phyloP scores from a whole-genome alignment of 495 filamentous ascomycete species.

The Penicillium canariense region DNA sequence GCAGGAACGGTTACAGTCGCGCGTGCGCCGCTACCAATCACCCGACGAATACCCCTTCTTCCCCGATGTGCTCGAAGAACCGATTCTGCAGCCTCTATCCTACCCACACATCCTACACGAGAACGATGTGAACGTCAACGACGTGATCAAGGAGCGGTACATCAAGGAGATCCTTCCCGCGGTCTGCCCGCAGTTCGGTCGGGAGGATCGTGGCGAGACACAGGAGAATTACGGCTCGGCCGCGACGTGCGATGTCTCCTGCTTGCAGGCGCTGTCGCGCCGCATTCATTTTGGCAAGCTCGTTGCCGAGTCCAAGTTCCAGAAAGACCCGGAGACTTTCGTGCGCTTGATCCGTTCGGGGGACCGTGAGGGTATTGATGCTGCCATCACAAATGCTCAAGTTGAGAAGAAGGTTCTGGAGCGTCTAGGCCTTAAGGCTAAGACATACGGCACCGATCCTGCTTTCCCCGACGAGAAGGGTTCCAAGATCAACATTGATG shows the following conservation, averaged over 20 bases:
- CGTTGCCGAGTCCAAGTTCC: constrained; percentile 98
- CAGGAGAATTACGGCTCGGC: constrained; percentile 95
- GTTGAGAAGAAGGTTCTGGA: constrained; percentile 94
- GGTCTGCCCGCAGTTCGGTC: constrained; percentile 69
- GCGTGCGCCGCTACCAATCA: constrained; percentile 90
- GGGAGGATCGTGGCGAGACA: constrained; percentile 76
- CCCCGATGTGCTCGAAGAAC: constrained; percentile 71
- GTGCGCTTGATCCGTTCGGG: constrained; percentile 73
- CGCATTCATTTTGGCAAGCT: constrained; percentile 98
- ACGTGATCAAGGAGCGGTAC: constrained; percentile 81
- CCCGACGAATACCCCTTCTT: constrained; percentile 99
- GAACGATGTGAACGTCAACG: constrained; percentile 91
- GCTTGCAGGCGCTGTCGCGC: constrained; percentile 86
- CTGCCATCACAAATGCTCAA: constrained; percentile 82
- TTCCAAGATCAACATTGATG: constrained; percentile 86
- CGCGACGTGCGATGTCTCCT: constrained; percentile 86
- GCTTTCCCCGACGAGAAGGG: constrained; percentile 53
- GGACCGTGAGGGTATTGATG: constrained; percentile 78
- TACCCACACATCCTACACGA: constrained; percentile 91
- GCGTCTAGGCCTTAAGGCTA: constrained; percentile 83
- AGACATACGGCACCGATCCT: constrained; percentile 93
- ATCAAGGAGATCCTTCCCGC: constrained; percentile 77
- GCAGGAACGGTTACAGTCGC: constrained; percentile 88
- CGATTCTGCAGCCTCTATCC: constrained; percentile 80
- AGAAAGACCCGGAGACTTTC: constrained; percentile 74